Percentiles rank a stretch among this genome's conserved stretches.
These are phyloP conservation scores for Coriaria nepalensis DNA, from an alignment of 306 rosid genomes.

Conservation along the genomic window DNA sequence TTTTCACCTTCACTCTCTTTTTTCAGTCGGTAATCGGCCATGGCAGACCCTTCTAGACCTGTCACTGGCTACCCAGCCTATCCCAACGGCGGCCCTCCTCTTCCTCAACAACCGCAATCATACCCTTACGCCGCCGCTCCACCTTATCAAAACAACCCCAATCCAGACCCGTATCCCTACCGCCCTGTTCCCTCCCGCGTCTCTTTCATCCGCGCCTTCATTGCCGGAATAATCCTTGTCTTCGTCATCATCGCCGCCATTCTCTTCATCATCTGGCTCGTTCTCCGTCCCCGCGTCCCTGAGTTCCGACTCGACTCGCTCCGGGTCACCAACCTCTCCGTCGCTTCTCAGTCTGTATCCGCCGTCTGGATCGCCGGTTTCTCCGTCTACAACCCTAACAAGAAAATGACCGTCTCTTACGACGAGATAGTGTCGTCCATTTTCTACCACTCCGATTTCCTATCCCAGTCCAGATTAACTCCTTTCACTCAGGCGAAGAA, in stretches of 20 bases:
- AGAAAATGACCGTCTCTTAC: slow-evolving; percentile 49
- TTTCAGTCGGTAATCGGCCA: too few species aligned
- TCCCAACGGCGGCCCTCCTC: slow-evolving; percentile 21
- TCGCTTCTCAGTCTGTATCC: slow-evolving; percentile 25
- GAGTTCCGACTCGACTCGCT: slow-evolving; percentile 35
- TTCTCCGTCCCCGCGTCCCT: slow-evolving; percentile 73
- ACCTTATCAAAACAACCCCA: slow-evolving; percentile 21
- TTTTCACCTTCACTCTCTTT: not conserved
- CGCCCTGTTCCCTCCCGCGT: slow-evolving; percentile 21
- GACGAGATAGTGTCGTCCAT: slow-evolving; percentile 24
- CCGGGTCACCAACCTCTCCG: slow-evolving; percentile 35
- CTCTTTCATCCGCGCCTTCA: slow-evolving; percentile 45
- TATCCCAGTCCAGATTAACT: slow-evolving; percentile 24
- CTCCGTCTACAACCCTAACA: slow-evolving; percentile 47
- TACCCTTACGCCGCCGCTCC: slow-evolving; percentile 39
- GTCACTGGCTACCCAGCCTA: slow-evolving; percentile 73
- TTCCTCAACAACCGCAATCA: slow-evolving; percentile 10
- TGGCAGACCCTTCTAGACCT: slow-evolving; percentile 53
- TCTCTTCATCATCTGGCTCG: slow-evolving; percentile 55
- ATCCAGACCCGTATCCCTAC: slow-evolving; percentile 16
- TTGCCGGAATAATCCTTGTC: slow-evolving; percentile 42
- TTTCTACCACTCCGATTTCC: slow-evolving; percentile 13
- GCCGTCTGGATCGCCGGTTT: slow-evolving; percentile 48
- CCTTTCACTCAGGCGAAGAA: slow-evolving; percentile 48
- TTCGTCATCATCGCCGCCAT: slow-evolving; percentile 34